These are phyloP conservation scores for Wickerhamiella galacta DNA, from an alignment of 805 yeast species.

Conservation along the genomic window DNA sequence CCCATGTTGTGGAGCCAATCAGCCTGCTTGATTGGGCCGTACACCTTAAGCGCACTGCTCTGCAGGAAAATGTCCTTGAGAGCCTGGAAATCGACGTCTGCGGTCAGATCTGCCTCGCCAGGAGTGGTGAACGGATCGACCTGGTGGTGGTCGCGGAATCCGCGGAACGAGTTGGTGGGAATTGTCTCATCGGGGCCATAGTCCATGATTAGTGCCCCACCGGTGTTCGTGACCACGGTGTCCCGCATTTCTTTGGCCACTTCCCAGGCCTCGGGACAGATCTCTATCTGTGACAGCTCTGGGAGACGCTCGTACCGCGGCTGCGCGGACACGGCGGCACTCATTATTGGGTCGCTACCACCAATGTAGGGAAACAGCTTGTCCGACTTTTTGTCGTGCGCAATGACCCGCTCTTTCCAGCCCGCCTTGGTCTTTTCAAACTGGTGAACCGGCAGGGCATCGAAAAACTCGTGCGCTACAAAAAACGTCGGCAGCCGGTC, in stretches of 20 bases:
- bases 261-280: slow-evolving; percentile 56
- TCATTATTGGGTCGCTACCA: slow-evolving; percentile 3
- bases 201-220: slow-evolving; percentile 61
- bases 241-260: slow-evolving; percentile 38
- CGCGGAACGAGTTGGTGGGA: slow-evolving; percentile 61
- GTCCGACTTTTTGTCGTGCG: slow-evolving; percentile 21
- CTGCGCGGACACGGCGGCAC: slow-evolving; percentile 10
- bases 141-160: slow-evolving; percentile 52
- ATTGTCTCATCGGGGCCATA: slow-evolving; percentile 49
- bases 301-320: slow-evolving; percentile 37
- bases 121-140: slow-evolving; percentile 63
- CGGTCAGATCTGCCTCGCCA: slow-evolving; percentile 66
- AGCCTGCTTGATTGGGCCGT: slow-evolving; percentile 59
- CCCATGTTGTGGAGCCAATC: slow-evolving; percentile 68
- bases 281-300: slow-evolving; percentile 44
- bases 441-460: slow-evolving; percentile 65
- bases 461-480: slow-evolving; percentile 75
- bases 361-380: slow-evolving; percentile 9
- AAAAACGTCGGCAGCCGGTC: slow-evolving; percentile 37
- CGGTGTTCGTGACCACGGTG: slow-evolving; percentile 27
- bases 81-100: slow-evolving; percentile 67
- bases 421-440: slow-evolving; percentile 44
- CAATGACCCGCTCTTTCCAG: slow-evolving; percentile 69
- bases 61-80: slow-evolving; percentile 26
- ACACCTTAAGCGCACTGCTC: slow-evolving; percentile 18